phyloP scores from a whole-genome alignment of 2,329 filamentous ascomycete genomes.

The Botryotinia convoluta region DNA sequence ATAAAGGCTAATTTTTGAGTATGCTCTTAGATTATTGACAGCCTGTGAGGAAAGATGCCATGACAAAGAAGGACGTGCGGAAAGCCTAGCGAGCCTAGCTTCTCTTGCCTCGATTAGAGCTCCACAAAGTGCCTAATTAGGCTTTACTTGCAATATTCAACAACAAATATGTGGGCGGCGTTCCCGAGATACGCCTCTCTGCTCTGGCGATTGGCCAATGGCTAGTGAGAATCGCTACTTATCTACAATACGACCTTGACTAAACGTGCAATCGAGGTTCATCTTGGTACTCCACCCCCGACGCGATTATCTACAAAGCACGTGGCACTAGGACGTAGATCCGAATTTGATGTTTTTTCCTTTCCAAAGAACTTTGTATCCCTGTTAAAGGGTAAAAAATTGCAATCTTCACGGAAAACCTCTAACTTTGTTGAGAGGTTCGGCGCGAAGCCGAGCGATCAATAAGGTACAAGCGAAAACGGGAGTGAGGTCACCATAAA shows the following conservation, averaged over 20 bases:
- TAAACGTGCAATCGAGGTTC: neutral
- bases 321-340: neutral
- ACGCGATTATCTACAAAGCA: neutral
- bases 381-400: neutral
- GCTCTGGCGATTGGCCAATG: neutral
- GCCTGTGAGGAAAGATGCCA: neutral
- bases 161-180: neutral
- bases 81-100: neutral
- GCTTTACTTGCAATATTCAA: neutral
- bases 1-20: neutral
- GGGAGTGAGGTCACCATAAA: neutral
- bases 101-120: neutral
- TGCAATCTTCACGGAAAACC: neutral
- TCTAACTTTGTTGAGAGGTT: neutral
- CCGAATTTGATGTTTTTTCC: neutral
- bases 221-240: neutral
- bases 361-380: neutral
- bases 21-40: neutral
- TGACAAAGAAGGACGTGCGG: neutral
- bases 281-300: neutral
- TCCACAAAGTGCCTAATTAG: neutral
- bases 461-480: neutral
- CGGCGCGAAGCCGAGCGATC: neutral
- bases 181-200: neutral
- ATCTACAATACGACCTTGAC: neutral